A percentile compares a stretch with the other conserved stretches of the same genome.
These are phyloP conservation scores for Colletotrichum chrysophilum DNA, from an alignment of 2,329 filamentous ascomycete species.

Conservation along the genomic window DNA sequence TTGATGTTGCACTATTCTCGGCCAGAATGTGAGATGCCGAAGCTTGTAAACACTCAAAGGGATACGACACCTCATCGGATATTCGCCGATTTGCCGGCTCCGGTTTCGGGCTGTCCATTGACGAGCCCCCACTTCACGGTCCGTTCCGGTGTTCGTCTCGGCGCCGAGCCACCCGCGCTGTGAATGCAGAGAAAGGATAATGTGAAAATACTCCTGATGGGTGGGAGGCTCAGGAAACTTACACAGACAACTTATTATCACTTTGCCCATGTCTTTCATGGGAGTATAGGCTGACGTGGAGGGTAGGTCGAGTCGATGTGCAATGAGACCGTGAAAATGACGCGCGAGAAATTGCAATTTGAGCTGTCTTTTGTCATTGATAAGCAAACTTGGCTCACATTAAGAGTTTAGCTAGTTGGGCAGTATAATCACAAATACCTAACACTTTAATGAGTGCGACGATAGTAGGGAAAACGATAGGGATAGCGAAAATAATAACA, in stretches of 20 bases:
- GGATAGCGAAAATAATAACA: too few species aligned
- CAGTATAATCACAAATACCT: too few species aligned
- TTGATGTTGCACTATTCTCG: neutral
- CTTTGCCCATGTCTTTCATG: neutral
- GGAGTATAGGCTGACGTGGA: neutral
- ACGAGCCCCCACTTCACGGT: neutral
- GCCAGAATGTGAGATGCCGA: accelerated
- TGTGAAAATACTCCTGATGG: too few species aligned
- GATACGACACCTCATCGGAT: neutral
- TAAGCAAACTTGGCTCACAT: accelerated
- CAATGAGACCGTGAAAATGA: neutral
- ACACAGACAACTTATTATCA: neutral
- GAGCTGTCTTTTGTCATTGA: neutral
- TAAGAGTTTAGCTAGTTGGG: too few species aligned
- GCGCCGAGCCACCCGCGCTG: neutral
- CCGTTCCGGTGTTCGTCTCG: neutral
- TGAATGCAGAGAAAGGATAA: accelerated
- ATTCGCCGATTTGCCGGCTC: neutral
- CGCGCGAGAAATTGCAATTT: neutral
- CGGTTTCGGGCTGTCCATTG: neutral
- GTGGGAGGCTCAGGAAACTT: too few species aligned
- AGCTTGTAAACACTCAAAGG: accelerated
- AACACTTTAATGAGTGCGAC: accelerated
- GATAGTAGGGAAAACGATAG: too few species aligned
- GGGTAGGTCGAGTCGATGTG: accelerated